Base-by-base conservation (phyloP, 345 rosid genomes). In the Acer campestre region DNA sequence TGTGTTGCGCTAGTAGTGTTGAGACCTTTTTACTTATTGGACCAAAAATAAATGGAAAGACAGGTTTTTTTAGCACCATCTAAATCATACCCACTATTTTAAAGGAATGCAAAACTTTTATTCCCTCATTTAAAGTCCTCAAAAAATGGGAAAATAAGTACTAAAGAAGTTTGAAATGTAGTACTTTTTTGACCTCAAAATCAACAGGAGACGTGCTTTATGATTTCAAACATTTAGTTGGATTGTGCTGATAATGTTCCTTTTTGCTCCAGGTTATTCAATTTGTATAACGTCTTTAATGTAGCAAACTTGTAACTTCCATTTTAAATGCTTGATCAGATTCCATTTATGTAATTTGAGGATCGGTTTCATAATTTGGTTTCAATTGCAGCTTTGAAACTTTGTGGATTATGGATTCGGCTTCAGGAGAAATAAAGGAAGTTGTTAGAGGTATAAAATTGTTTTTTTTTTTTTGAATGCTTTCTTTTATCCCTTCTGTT, bases 391-490 rank as follows among this genome's bases (percentile, higher is more conserved):
- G 99, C 85, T 94, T 94, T 80, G 86, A 93, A 23, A 82, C 84
- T 79, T 77, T 90, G 55, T 96, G 99, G 99, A 82, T 88, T 38
- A 71, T 94, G 80, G 91, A 96, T 85, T 77, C 81, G 76, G 83
- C 86, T 73, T 87, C 89, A 38, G 95, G 98, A 80, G 82, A 89
- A 80, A 85, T 89, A 46, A 86, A 84, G 87, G 93, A 92, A 81
- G 82, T 79, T 69, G 81, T 90, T 40, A 82, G 79, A 91, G 99
- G 99, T 94, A 81, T 80, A 75, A 72, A 66, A 75, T 79, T 76
- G 31, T 58, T 58, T 77, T 46, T 77, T 48, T 58, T 62, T 79
- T 46, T 77, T 20, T 70, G 49, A 64, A 62, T n/a, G 61, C 53
- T 61, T 38, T 79, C 22, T 40, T 80, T 55, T 42, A 75, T 35